Percentiles rank a stretch among this genome's conserved stretches.
Evolutionary conservation across 192 early-diverging fungal genomes (phyloP).

Genomic region (Funneliformis geosporum): DNA sequence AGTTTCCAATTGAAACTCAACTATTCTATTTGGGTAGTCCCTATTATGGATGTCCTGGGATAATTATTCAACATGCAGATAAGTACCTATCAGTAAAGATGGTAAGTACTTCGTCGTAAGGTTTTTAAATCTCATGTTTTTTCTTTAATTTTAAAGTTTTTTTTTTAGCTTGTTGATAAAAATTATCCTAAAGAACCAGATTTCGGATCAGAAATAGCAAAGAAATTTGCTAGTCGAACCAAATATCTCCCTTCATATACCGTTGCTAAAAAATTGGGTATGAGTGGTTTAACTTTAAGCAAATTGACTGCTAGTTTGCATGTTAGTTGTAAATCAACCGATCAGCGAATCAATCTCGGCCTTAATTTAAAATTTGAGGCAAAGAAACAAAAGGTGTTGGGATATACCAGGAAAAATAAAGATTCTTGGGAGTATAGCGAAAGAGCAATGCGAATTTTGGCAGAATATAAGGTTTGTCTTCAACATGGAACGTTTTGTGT

Average conservation of each 20-base stretch:
- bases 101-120: conserved; percentile 27
- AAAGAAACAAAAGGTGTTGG: conserved; percentile 82
- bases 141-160: background rate
- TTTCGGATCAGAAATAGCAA: conserved; percentile 53
- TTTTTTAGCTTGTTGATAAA: background rate
- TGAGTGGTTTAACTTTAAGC: conserved; percentile 71
- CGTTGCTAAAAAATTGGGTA: conserved; percentile 66
- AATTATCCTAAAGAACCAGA: conserved; percentile 41
- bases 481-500: background rate
- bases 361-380: conserved; percentile 91
- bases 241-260: conserved; percentile 56
- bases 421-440: conserved; percentile 86
- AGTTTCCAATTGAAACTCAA: conserved; percentile 67
- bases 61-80: conserved; percentile 62
- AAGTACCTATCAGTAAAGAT: conserved; percentile 46
- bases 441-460: conserved; percentile 74
- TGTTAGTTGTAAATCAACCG: conserved; percentile 59
- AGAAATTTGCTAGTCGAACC: conserved; percentile 23
- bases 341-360: conserved; percentile 73
- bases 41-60: conserved; percentile 72
- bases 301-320: conserved; percentile 82
- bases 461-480: conserved; percentile 67
- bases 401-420: conserved; percentile 76
- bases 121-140: background rate
- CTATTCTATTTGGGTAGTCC: conserved; percentile 82